Percentiles rank a stretch among this genome's conserved stretches.
Conservation (phyloP, 1,284 basidiomycete genomes). For the Xanthoconium separans region DNA sequence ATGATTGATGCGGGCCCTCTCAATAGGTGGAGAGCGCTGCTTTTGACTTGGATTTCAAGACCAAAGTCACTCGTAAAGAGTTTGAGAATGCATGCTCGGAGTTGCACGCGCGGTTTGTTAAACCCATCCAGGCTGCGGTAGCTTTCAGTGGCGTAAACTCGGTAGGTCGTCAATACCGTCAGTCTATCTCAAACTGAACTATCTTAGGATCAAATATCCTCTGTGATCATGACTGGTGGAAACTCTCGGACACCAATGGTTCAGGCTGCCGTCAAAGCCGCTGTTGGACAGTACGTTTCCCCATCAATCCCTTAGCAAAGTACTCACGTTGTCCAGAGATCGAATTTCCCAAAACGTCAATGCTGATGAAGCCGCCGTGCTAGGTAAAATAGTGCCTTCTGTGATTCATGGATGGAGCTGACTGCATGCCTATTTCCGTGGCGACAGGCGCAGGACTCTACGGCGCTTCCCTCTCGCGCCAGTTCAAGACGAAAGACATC, state of each 20-base stretch:
- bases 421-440: not conserved
- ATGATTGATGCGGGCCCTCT: conserved; percentile 3
- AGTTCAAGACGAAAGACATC: conserved; percentile 96
- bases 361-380: conserved; percentile 94
- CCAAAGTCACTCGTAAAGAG: conserved; percentile 70
- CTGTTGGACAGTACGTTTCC: conserved; percentile 68
- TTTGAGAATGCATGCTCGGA: conserved; percentile 78
- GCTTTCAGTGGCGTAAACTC: conserved; percentile 66
- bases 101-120: conserved; percentile 59
- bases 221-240: conserved; percentile 91
- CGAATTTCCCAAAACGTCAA: conserved; percentile 95
- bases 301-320: not conserved
- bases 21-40: conserved; percentile 81
- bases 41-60: conserved; percentile 89
- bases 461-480: conserved; percentile 85
- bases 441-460: conserved; percentile 82
- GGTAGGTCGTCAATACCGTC: conserved; percentile 32
- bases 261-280: conserved; percentile 74
- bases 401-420: not conserved
- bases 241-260: conserved; percentile 91
- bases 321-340: conserved; percentile 41
- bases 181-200: conserved; percentile 2
- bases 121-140: conserved; percentile 81
- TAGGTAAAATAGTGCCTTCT: conserved; percentile 48
- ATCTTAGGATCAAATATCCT: conserved; percentile 70